Conservation (phyloP, 2,329 filamentous ascomycete genomes). For the Venturia carpophila region DNA sequence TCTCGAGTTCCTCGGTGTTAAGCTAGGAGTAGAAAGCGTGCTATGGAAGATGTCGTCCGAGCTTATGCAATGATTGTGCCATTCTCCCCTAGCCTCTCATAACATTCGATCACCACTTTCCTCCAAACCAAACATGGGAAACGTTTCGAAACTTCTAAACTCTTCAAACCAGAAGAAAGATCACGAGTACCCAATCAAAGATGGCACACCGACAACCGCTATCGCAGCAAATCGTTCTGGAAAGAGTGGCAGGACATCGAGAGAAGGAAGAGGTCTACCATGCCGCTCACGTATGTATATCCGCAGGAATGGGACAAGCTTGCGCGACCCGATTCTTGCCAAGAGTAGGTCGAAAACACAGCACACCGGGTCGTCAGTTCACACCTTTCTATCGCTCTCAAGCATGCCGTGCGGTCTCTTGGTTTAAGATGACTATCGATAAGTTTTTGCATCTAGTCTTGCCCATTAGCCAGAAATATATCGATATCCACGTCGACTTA, state of each 20-base stretch:
- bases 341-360: background rate
- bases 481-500: too few species aligned
- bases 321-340: background rate
- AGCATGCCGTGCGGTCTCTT: too few species aligned
- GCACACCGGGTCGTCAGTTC: too few species aligned
- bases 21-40: conserved; percentile 31
- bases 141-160: conserved; percentile 31
- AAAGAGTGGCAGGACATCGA: conserved; percentile 30
- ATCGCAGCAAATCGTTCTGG: conserved; percentile 31
- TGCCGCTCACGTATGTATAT: background rate
- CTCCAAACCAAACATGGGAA: background rate
- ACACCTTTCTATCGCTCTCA: too few species aligned
- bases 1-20: conserved; percentile 18
- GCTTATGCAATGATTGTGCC: conserved; percentile 33
- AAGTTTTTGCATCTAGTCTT: too few species aligned
- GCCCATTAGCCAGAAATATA: too few species aligned
- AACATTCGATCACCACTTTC: conserved; percentile 26
- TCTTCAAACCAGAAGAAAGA: conserved; percentile 35
- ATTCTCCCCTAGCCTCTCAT: conserved; percentile 37
- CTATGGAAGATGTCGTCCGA: conserved; percentile 24
- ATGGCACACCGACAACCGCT: conserved; percentile 28
- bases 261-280: background rate
- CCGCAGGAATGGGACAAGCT: conserved; percentile 3
- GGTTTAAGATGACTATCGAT: too few species aligned
- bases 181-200: conserved; percentile 25